A percentile compares a stretch with the other conserved stretches of the same genome.
Evolutionary conservation across 1,139 yeast species (phyloP).

Genomic region (Meyerozyma smithsonii): DNA sequence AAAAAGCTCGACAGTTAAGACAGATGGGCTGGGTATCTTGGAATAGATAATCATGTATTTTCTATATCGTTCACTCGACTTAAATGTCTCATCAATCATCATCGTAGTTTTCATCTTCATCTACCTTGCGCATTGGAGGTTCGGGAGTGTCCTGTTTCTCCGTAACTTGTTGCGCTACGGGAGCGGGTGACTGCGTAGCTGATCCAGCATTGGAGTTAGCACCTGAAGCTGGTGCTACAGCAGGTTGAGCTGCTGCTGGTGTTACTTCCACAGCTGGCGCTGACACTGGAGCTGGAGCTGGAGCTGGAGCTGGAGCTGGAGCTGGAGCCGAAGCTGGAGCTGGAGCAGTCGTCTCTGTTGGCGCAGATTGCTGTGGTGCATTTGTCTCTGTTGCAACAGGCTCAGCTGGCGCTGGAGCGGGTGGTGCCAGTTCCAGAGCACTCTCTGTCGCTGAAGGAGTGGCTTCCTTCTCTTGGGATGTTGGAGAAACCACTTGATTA

Average conservation of each 20-base stretch:
- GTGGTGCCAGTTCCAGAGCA: constrained; percentile 1
- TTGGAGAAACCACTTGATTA: background rate
- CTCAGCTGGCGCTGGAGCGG: constrained; percentile 5
- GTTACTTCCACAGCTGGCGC: constrained; percentile 5
- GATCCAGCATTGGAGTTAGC: background rate
- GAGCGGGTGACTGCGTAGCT: constrained; percentile 28
- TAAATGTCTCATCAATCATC: constrained; percentile 41
- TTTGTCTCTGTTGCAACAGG: too few relatives aligned
- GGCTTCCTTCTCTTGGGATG: constrained; percentile 4
- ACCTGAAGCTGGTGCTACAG: background rate
- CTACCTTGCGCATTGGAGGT: constrained; percentile 70
- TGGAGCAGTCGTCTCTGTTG: constrained; percentile 5
- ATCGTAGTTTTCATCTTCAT: constrained; percentile 82
- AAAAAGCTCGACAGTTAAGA: constrained; percentile 26
- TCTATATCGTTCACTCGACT: constrained; percentile 1
- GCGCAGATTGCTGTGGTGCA: too few relatives aligned
- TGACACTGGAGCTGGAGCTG: constrained; percentile 5
- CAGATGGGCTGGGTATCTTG: constrained; percentile 12
- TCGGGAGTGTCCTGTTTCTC: constrained; percentile 41
- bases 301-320: constrained; percentile 6
- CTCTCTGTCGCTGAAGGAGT: constrained; percentile 6
- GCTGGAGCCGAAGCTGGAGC: constrained; percentile 7
- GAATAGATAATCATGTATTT: background rate
- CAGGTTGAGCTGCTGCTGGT: background rate
- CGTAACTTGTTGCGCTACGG: constrained; percentile 32